Percentiles rank a stretch among this genome's conserved stretches.
phyloP scores from a whole-genome alignment of 2,329 filamentous ascomycete genomes.

The Sporothrix brasiliensis region DNA sequence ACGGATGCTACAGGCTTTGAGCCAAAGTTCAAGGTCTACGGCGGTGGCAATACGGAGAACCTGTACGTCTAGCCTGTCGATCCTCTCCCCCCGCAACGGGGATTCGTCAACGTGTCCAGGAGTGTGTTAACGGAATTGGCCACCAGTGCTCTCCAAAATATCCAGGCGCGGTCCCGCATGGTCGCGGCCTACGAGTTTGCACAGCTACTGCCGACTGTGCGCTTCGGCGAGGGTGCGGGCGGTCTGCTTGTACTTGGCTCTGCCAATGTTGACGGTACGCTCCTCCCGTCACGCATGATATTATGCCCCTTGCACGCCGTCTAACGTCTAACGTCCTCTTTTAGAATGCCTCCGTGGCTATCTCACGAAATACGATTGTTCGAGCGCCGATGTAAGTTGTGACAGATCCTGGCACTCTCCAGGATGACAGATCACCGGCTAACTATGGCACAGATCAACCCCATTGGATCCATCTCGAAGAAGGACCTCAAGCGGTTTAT shows the following conservation, averaged over 20 bases:
- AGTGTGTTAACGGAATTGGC: neutral
- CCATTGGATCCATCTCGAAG: constrained; percentile 65
- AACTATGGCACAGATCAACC: constrained; percentile 52
- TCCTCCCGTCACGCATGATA: constrained; percentile 34
- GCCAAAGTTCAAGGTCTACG: constrained; percentile 61
- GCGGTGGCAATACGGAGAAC: constrained; percentile 64
- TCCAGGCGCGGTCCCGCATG: constrained; percentile 62
- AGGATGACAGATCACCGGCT: neutral
- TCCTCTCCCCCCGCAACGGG: too few species aligned
- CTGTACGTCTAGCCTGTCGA: constrained; percentile 42
- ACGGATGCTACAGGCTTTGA: constrained; percentile 61
- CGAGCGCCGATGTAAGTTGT: constrained; percentile 30
- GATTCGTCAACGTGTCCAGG: neutral
- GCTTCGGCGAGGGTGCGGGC: constrained; percentile 35
- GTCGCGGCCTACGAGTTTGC: constrained; percentile 59
- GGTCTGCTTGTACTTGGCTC: constrained; percentile 37
- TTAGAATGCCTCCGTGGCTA: constrained; percentile 45
- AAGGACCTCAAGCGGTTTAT: constrained; percentile 71
- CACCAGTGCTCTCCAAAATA: constrained; percentile 61
- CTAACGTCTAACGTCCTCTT: constrained; percentile 44
- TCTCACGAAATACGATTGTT: constrained; percentile 72
- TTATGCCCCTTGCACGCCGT: neutral
- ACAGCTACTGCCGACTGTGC: constrained; percentile 34
- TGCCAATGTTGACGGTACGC: constrained; percentile 35
- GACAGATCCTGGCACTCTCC: too few species aligned